Evolutionary conservation across 495 filamentous ascomycete species (phyloP), one percentile per base, ranked within the genome.

Genomic region (Tuber indicum): DNA sequence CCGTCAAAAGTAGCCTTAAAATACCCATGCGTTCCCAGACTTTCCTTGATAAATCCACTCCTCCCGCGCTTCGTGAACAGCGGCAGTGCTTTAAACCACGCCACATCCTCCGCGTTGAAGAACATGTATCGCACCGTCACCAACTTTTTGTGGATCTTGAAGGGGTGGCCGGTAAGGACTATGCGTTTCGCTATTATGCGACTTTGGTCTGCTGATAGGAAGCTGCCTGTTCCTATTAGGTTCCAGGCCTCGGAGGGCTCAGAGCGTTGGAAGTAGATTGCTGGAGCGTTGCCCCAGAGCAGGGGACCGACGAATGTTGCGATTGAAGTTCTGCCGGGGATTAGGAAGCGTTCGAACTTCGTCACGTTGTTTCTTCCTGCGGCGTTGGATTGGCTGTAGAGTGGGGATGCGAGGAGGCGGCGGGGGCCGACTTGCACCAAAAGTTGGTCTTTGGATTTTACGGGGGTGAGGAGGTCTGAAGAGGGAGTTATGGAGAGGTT

Each of bases 41-140:
- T 88, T 87, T 99, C 96, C 87, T 97, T 97, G 85, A 98, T 90
- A 81, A 90, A 96, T 19, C 96, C 96, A 77, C 88, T 91, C 81
- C 95, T 88, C 2, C 96, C 96, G 72, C 96, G 86, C 85, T 89
- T 93, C 46, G 96, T 99, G 93, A 95, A 99, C 75, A 99, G 86
- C 78, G 94, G 94, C 83, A 99, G 85, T 4, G 94, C 94, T 85
- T 97, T 97, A 88, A 98, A 99, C 94, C 94, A 99, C 79, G 90
- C 88, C 69, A 99, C 91, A 83, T 99, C 96, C 84, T 97, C 93
- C 23, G 77, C 76, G 58, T 97, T 97, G 89, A 99, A 99, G 88
- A 99, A 99, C 96, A 99, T 98, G 88, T 98, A 98, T 41, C 96
- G 91, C 39, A 99, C 90, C 1, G 96, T 98, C 74, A 98, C 96